phyloP scores from a whole-genome alignment of 208 protist species.

The Trypanosoma boissoni region DNA sequence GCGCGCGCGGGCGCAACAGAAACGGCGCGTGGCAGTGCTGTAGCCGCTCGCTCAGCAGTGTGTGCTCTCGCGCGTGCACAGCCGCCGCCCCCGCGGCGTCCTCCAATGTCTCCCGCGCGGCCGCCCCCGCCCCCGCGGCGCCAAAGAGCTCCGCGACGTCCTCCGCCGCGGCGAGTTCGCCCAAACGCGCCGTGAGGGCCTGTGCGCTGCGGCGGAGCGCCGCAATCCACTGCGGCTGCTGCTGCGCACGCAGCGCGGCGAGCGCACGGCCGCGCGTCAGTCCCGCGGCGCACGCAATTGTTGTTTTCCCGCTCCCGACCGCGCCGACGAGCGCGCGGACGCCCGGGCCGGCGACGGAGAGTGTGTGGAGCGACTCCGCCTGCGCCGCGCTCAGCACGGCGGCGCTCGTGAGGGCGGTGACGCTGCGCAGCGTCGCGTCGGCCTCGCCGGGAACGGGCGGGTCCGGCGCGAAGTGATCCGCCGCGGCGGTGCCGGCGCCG shows the following conservation, averaged over 20 bases:
- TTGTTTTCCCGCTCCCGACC: slow-evolving; percentile 73
- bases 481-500: background rate
- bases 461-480: slow-evolving; percentile 9
- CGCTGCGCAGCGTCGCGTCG: slow-evolving; percentile 10
- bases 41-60: slow-evolving; percentile 35
- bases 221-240: slow-evolving; percentile 41
- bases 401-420: slow-evolving; percentile 19
- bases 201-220: slow-evolving; percentile 37
- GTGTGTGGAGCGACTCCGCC: slow-evolving; percentile 61
- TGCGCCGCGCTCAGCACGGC: slow-evolving; percentile 61
- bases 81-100: slow-evolving; percentile 29
- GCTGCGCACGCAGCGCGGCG: slow-evolving; percentile 45
- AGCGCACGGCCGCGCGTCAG: slow-evolving; percentile 52
- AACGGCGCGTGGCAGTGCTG: slow-evolving; percentile 60
- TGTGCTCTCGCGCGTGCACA: slow-evolving; percentile 36
- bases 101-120: slow-evolving; percentile 33
- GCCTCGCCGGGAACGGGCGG: slow-evolving; percentile 7
- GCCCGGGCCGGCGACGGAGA: slow-evolving; percentile 14
- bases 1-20: slow-evolving; percentile 36
- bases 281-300: slow-evolving; percentile 53
- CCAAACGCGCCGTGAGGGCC: slow-evolving; percentile 19
- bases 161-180: slow-evolving; percentile 11
- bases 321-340: slow-evolving; percentile 43
- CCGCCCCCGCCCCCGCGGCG: slow-evolving; percentile 2
- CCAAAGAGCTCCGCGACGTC: slow-evolving; percentile 36